Evolutionary conservation across 2,329 filamentous ascomycete species (phyloP), one percentile per base, ranked within the genome.

Genomic region (Sclerotinia borealis): DNA sequence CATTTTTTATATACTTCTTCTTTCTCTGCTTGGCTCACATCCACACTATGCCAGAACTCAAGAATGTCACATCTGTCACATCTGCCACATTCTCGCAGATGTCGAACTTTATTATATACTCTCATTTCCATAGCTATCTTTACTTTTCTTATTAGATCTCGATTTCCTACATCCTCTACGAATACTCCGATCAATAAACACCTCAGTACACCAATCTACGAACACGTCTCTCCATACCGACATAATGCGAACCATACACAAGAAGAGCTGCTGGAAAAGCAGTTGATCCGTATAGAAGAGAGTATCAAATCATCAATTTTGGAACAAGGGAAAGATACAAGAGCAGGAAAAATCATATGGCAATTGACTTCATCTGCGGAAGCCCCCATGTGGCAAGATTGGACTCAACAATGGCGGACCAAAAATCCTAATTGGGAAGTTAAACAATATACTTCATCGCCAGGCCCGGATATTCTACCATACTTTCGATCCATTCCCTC

Each of bases 221-320:
- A 70, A 59, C 65, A 68, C 25, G 31, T 43, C 6, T 70, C 69
- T 2, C 47, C 64, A 4, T 70, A 69, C 36, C 63, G 69, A 17
- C 45, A 49, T 4, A 54, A 56, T 56, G 66, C 68, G 3, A 64
- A 68, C 25, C 22, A 19, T 7, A 55, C 51, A 15, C 64, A 69
- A 15, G 69, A 70, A 59, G 34, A 58, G 0, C 13, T 17, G 4
- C 64, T 70, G 1, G 66, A 70, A 29, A 54, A 64, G 19, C 50
- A 68, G 54, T 49, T 70, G 8, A 45, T 62, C 3, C 17, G 34
- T 2, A 47, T 70, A 48, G 68, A 69, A 49, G 41, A 41, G 22
- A 59, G 54, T 5, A 34, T 65, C 11, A 52, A 39, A 47, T 45
- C 48, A 4, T 50, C 51, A 2, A 63, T 66, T 9, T 34, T 49